These are phyloP conservation scores for Gyrodon lividus DNA, from an alignment of 768 basidiomycete species.

Conservation along the genomic window DNA sequence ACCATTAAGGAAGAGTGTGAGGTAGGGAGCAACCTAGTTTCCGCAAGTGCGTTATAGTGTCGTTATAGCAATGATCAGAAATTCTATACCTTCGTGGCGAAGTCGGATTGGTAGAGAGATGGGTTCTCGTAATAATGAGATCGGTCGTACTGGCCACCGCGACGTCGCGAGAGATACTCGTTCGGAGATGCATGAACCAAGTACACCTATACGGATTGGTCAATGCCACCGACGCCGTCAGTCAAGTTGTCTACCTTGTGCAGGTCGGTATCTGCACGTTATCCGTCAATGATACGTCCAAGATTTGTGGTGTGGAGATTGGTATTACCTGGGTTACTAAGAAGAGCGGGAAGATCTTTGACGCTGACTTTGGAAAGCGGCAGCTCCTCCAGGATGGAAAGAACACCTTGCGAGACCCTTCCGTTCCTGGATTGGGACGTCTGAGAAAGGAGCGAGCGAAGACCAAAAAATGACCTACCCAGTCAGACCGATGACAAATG, in stretches of 20 bases:
- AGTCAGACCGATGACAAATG: constrained; percentile 79
- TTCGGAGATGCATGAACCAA: constrained; percentile 66
- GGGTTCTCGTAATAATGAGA: constrained; percentile 75
- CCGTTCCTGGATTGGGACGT: constrained; percentile 52
- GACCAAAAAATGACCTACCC: constrained; percentile 48
- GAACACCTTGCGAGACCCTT: constrained; percentile 77
- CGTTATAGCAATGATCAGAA: neutral
- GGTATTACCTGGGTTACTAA: constrained; percentile 48
- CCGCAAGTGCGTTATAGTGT: neutral
- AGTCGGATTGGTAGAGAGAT: constrained; percentile 59
- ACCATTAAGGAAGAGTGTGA: constrained; percentile 84
- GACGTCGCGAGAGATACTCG: constrained; percentile 65
- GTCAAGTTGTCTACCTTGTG: constrained; percentile 44
- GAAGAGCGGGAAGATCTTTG: constrained; percentile 55
- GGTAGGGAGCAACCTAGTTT: constrained; percentile 76
- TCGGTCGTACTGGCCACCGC: constrained; percentile 59
- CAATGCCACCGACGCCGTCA: neutral
- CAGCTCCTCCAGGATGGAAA: constrained; percentile 70
- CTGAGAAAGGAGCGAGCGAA: neutral
- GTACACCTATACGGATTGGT: constrained; percentile 53
- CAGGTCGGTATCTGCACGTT: constrained; percentile 47
- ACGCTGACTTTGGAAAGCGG: constrained; percentile 60
- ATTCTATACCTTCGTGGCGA: constrained; percentile 59
- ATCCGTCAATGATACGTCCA: constrained; percentile 2
- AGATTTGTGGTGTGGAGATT: neutral